Conservation (phyloP, 169 alveolate genomes). For the Eimeria acervulina region DNA sequence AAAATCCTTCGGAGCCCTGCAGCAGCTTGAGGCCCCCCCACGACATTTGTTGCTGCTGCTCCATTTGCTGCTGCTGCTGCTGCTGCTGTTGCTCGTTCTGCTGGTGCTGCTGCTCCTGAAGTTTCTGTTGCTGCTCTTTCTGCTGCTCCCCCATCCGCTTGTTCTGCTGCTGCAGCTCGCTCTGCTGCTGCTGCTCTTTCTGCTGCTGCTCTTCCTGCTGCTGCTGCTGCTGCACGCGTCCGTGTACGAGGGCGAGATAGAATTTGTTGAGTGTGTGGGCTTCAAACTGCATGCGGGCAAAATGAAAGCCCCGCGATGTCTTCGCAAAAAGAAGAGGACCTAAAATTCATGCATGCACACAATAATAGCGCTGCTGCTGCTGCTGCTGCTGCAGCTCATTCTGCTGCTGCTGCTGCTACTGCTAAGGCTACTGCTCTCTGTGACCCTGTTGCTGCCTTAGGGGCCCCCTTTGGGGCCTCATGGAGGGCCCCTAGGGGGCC, state of each 20-base stretch:
- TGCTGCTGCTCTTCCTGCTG: too few species aligned
- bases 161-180: too few species aligned
- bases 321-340: slow-evolving; percentile 65
- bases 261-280: slow-evolving; percentile 16
- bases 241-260: slow-evolving; percentile 22
- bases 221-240: too few species aligned
- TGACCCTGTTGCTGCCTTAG: background rate
- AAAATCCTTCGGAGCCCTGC: slow-evolving; percentile 12
- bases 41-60: background rate
- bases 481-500: too few species aligned
- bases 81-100: slow-evolving; percentile 10
- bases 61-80: too few species aligned
- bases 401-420: background rate
- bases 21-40: background rate
- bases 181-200: background rate
- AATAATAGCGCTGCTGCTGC: background rate
- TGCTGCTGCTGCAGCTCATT: background rate
- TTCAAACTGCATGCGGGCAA: slow-evolving; percentile 12
- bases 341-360: background rate
- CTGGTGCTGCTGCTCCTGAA: too few species aligned
- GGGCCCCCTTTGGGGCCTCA: too few species aligned
- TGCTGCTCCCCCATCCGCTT: background rate
- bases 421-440: background rate
- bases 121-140: too few species aligned
- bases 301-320: background rate